Evolutionary conservation across 495 filamentous ascomycete species (phyloP), one percentile per base, ranked within the genome.

Genomic region (Viridothelium virens): DNA sequence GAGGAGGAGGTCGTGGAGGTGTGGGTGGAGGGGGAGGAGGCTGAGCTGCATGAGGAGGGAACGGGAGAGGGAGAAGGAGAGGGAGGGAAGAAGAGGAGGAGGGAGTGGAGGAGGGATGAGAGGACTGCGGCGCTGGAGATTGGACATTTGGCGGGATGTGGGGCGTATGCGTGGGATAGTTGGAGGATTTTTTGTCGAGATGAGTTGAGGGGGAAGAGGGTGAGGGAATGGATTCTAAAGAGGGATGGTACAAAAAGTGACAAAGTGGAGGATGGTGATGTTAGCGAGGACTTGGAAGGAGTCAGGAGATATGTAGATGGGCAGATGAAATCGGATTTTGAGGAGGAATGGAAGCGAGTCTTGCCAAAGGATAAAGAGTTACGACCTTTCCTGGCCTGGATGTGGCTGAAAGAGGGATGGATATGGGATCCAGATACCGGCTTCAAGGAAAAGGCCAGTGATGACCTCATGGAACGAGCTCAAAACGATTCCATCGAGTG

Each of bases 161-260:
- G 94, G 1, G 82, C 86, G 1, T 97, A 97, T 75, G 90, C 92
- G 0, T 76, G 96, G 46, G 93, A 97, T 74, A 91, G 87, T 67
- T 97, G 91, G 91, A 83, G 94, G 3, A 96, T 97, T 64, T 97
- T 97, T 74, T 96, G 91, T 71, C 82, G 93, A 1, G 93, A 97
- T 74, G 80, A 81, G 56, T 73, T 96, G 38, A 80, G 91, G 2
- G 87, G 84, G 48, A 14, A 14, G 48, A n/a, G 48, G 48, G 18
- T 11, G 48, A 53, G 48, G 48, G 48, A 53, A n/a, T 53, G 48
- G 48, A 53, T 53, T 18, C 48, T 5, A n/a, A 53, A 25, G 48
- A 53, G n/a, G 48, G 48, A 53, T 0, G 66, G 84, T 31, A 85
- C 85, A 7, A 70, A 74, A 1, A 83, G 84, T 61, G 89, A 87